Conservation (phyloP, 169 alveolate species). For the Hepatocystis sp. region DNA sequence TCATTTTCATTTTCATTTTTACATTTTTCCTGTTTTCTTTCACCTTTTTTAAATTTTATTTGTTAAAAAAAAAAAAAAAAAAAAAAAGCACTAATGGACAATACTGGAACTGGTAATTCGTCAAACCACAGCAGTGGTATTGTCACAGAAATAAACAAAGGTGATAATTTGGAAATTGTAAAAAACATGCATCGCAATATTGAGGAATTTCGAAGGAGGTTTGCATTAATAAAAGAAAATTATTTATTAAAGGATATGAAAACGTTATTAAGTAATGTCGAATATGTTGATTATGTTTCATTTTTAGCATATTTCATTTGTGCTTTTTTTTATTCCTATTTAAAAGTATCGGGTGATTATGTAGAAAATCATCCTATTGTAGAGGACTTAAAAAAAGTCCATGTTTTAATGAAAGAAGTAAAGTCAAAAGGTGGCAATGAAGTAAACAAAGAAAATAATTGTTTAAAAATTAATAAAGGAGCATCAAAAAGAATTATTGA, state of each 20-base stretch:
- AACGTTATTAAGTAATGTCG: slow-evolving; percentile 45
- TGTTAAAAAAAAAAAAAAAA: too few species aligned
- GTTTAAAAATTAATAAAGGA: slow-evolving; percentile 57
- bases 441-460: slow-evolving; percentile 34
- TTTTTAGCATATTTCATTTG: slow-evolving; percentile 73
- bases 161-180: slow-evolving; percentile 17
- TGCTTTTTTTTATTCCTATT: slow-evolving; percentile 72
- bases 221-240: slow-evolving; percentile 28
- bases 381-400: slow-evolving; percentile 63
- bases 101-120: too few species aligned
- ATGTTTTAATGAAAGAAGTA: slow-evolving; percentile 67
- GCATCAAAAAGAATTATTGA: slow-evolving; percentile 72
- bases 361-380: slow-evolving; percentile 61
- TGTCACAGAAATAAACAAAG: slow-evolving; percentile 35
- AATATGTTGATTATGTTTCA: slow-evolving; percentile 70
- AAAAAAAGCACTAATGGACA: too few species aligned
- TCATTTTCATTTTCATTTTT: too few species aligned
- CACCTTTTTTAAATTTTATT: too few species aligned
- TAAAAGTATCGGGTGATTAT: slow-evolving; percentile 65
- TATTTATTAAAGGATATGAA: slow-evolving; percentile 60
- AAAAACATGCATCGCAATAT: slow-evolving; percentile 26
- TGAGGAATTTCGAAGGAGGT: slow-evolving; percentile 62
- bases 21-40: too few species aligned
- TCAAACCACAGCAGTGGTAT: too few species aligned
- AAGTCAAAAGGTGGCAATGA: not conserved